These are phyloP conservation scores for Fusarium tuaranense DNA, from an alignment of 2,329 filamentous ascomycete genomes.

Conservation along the genomic window DNA sequence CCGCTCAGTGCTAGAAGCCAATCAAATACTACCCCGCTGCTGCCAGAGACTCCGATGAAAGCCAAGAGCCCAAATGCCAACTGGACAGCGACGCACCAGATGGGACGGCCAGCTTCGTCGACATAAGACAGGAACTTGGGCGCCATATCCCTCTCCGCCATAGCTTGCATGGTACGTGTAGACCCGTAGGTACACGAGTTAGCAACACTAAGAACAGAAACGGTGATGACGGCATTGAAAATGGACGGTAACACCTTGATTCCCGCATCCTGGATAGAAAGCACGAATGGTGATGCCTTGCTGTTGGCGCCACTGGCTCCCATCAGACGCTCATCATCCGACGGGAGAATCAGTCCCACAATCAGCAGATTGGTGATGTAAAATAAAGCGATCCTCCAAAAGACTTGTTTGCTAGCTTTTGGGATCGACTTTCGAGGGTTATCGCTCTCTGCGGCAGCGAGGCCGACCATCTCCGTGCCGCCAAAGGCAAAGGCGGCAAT, in stretches of 20 bases:
- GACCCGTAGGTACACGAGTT: not conserved
- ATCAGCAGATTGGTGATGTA: not conserved
- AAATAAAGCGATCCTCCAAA: not conserved
- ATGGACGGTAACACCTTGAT: not conserved
- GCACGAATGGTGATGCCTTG: not conserved
- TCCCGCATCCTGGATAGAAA: not conserved
- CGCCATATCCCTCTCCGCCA: not conserved
- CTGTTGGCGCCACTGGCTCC: not conserved
- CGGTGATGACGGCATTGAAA: not conserved
- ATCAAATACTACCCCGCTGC: not conserved
- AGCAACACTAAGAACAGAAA: not conserved
- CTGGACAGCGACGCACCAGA: not conserved
- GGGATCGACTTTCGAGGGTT: not conserved
- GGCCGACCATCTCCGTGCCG: not conserved
- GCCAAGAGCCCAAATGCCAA: not conserved
- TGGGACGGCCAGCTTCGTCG: not conserved
- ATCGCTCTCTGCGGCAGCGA: not conserved
- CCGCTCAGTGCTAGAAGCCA: not conserved
- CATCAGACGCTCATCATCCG: not conserved
- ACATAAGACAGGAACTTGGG: not conserved
- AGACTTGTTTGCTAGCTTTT: not conserved
- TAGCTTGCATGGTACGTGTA: not conserved
- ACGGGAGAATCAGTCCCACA: not conserved
- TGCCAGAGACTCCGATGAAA: not conserved
- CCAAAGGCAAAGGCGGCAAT: not conserved